Conservation (phyloP, 495 filamentous ascomycete species). For the Trichoderma gamsii region DNA sequence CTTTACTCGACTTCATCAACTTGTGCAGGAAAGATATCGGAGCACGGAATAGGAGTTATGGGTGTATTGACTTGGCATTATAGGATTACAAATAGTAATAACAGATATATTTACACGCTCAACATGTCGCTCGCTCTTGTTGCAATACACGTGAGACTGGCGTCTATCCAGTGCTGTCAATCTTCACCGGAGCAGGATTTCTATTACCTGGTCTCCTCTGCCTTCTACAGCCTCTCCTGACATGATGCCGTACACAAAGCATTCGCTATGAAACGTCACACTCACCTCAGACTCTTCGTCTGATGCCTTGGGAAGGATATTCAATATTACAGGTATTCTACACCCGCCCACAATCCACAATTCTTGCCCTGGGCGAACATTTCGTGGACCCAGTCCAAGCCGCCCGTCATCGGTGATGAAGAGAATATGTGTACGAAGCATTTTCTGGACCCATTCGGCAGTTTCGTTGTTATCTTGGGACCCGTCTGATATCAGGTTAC, state of each 20-base stretch:
- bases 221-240: slow-evolving; percentile 14
- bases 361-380: not conserved
- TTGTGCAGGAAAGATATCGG: not conserved
- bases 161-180: not conserved
- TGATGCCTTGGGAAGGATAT: not conserved
- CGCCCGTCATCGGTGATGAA: slow-evolving; percentile 10
- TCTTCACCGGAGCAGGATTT: not conserved
- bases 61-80: not conserved
- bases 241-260: slow-evolving; percentile 14
- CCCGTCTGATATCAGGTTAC: not conserved
- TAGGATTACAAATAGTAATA: not conserved
- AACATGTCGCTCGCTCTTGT: not conserved
- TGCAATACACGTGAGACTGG: not conserved
- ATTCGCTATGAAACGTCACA: not conserved
- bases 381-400: slow-evolving; percentile 11
- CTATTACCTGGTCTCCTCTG: not conserved
- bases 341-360: slow-evolving; percentile 11
- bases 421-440: not conserved
- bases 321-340: slow-evolving; percentile 13
- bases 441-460: not conserved
- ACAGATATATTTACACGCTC: not conserved
- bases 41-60: not conserved
- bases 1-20: not conserved
- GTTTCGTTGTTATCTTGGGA: not conserved
- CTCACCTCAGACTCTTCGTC: not conserved